Evolutionary conservation across 1,139 yeast species (phyloP), one percentile per base, ranked within the genome.

Genomic region (Nadsonia starkeyi-henricii): DNA sequence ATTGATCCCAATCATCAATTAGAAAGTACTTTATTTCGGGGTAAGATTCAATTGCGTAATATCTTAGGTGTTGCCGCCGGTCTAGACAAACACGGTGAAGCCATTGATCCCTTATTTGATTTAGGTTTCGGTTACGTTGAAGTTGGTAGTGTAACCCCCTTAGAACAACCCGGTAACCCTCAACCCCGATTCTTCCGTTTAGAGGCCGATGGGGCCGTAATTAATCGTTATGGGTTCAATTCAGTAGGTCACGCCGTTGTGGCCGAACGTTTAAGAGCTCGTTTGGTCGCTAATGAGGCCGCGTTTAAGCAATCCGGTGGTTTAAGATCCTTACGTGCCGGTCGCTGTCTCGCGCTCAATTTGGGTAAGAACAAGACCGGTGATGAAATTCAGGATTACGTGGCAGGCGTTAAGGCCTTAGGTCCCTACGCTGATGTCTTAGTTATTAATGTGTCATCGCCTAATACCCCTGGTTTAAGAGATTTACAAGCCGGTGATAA

Each of bases 11-110:
- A 55, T n/a, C 51, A 54, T 5, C 53, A 55, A 46, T 55, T 65
- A 36, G 50, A 55, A 20, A 65, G 63, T 18, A 55, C 60, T n/a
- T 53, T 66, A 23, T 66, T 65, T 49, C 55, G 54, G 43, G 52
- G 56, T 41, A 57, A 62, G 12, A 47, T 64, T 47, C 67, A 61
- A 0, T 67, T 89, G 59, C 71, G 74, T 30, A 81, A 81, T 50
- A 97, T 97, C 20, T 70, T 89, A 50, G 97, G 97, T 7, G 73
- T 89, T 58, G 97, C 97, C 46, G 97, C 98, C 36, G 98, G 98
- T 13, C 74, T 89, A 55, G 98, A 89, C 64, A 89, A 89, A 65
- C 84, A 89, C 58, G 98, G 88, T 47, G 95, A 86, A 61, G 95
- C 88, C n/a, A 79, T 91, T 57, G 96, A 89, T 57, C 69, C 89